Conservation (phyloP, 768 basidiomycete genomes). For the Tulasnella sp. region DNA sequence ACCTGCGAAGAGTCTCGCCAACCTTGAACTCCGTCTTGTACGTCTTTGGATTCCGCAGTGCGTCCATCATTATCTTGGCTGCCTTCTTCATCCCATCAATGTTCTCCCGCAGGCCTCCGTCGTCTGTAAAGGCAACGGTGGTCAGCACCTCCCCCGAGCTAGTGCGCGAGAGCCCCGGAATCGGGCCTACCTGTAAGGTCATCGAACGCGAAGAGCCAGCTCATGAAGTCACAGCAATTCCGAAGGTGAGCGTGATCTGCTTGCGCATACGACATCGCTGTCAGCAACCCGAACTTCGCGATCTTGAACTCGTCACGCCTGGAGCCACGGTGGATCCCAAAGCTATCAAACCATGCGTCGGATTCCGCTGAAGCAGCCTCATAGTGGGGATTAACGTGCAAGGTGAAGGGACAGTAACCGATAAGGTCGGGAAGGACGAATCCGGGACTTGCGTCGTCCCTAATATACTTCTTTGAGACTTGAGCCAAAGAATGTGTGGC, state of each 20-base stretch:
- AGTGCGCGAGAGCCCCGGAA: no score
- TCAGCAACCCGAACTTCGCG: conserved; percentile 38
- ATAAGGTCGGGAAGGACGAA: conserved; percentile 65
- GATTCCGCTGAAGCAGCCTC: conserved; percentile 6
- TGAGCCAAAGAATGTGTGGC: no score
- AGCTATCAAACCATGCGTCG: conserved; percentile 13
- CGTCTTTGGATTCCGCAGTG: conserved; percentile 53
- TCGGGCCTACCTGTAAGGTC: conserved; percentile 41
- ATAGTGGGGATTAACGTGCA: conserved; percentile 13
- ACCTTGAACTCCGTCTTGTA: conserved; percentile 47
- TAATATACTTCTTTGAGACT: no score
- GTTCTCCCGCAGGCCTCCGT: conserved; percentile 45
- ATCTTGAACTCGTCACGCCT: not conserved
- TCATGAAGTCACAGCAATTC: conserved; percentile 66
- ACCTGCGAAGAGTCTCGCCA: conserved; percentile 66
- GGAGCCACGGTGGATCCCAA: not conserved
- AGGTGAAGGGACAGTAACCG: conserved; percentile 41
- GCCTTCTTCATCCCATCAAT: conserved; percentile 41
- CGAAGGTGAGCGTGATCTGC: conserved; percentile 49
- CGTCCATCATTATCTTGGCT: conserved; percentile 58
- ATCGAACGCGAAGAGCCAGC: conserved; percentile 69
- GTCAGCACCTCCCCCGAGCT: no score
- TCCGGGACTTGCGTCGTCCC: no score
- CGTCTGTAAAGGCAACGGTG: conserved; percentile 32
- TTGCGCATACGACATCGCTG: conserved; percentile 56